Conservation (phyloP, 1,284 basidiomycete genomes). For the Clitocybe nebularis region DNA sequence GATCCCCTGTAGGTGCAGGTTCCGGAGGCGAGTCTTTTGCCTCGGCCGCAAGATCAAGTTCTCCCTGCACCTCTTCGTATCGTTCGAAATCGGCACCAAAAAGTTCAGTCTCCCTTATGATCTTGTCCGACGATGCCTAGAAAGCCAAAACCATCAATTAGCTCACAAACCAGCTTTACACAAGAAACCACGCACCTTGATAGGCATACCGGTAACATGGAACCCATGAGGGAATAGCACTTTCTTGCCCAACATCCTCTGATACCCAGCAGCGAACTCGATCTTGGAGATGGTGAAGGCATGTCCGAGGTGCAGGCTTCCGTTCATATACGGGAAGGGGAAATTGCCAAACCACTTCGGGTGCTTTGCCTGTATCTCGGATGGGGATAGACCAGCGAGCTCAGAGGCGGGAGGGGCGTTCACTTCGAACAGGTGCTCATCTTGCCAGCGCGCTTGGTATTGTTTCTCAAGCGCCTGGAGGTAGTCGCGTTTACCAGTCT, state of each 20-base stretch:
- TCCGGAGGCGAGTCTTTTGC: conserved; percentile 44
- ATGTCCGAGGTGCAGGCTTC: conserved; percentile 94
- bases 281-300: conserved; percentile 99
- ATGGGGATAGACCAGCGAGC: conserved; percentile 56
- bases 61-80: conserved; percentile 47
- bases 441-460: conserved; percentile 81
- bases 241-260: conserved; percentile 93
- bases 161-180: background rate
- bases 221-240: conserved; percentile 95
- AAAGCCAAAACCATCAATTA: conserved; percentile 40
- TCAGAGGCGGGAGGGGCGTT: conserved; percentile 74
- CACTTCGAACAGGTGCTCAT: conserved; percentile 76
- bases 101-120: conserved; percentile 95
- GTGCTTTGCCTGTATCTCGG: conserved; percentile 67
- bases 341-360: conserved; percentile 98
- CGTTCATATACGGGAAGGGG: conserved; percentile 98
- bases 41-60: conserved; percentile 38
- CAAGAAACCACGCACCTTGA: conserved; percentile 68
- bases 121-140: conserved; percentile 95
- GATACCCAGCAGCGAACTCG: conserved; percentile 95
- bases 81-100: conserved; percentile 90
- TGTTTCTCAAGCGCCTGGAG: conserved; percentile 80
- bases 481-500: conserved; percentile 93
- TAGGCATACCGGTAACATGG: conserved; percentile 98
- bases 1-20: conserved; percentile 30